phyloP scores from a whole-genome alignment of 2,329 filamentous ascomycete genomes.

The Fusarium cyanostomum region DNA sequence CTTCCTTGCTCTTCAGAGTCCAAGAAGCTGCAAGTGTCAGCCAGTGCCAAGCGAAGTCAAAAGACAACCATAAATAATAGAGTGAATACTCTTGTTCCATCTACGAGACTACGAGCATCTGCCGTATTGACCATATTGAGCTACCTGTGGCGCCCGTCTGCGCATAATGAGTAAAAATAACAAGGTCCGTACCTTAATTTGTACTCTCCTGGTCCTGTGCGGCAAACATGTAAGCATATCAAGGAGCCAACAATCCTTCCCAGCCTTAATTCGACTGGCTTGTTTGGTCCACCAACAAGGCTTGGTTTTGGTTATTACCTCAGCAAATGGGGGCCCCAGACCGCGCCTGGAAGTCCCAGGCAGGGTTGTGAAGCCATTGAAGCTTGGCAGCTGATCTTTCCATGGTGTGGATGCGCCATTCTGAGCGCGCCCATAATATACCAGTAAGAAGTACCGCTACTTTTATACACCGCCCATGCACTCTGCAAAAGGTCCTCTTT shows the following conservation, averaged over 20 bases:
- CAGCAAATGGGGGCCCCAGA: conserved; percentile 28
- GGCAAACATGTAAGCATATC: conserved; percentile 34
- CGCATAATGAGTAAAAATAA: not conserved
- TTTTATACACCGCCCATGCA: conserved; percentile 19
- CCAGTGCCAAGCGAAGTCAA: conserved; percentile 16
- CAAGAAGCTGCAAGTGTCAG: not conserved
- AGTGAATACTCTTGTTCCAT: not conserved
- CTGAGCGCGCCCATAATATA: not conserved
- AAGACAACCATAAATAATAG: conserved; percentile 10
- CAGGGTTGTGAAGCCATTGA: conserved; percentile 27
- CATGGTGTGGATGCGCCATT: conserved; percentile 16
- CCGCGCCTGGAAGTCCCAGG: conserved; percentile 25
- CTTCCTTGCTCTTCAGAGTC: not conserved
- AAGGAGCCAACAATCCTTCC: conserved; percentile 20
- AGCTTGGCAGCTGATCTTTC: conserved; percentile 37
- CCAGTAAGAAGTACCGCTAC: not conserved
- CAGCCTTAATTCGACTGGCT: conserved; percentile 29
- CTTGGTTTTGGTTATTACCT: conserved; percentile 21
- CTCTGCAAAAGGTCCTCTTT: no score
- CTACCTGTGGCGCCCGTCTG: not conserved
- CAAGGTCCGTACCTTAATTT: conserved; percentile 17
- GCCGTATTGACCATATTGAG: conserved; percentile 2
- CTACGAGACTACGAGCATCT: conserved; percentile 16
- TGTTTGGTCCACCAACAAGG: not conserved
- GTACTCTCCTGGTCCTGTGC: conserved; percentile 25